Conservation (phyloP, 1,139 yeast genomes). For the Debaryomyces fabryi region DNA sequence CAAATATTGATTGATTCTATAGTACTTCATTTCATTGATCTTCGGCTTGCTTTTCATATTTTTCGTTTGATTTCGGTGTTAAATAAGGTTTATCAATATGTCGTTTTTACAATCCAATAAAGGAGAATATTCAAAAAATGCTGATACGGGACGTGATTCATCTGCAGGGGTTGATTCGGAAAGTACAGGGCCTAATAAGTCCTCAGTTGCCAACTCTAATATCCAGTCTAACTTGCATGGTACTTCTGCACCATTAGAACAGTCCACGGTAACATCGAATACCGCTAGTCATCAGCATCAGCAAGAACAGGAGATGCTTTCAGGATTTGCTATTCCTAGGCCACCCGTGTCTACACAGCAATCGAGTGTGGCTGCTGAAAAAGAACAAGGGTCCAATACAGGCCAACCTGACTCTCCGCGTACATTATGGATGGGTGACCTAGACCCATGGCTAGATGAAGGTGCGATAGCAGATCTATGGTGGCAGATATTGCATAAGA, state of each 20-base stretch:
- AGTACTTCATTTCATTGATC: neutral
- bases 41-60: neutral
- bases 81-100: neutral
- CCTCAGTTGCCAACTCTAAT: neutral
- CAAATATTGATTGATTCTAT: neutral
- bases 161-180: neutral
- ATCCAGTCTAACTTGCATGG: neutral
- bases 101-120: constrained; percentile 1
- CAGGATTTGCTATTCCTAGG: constrained; percentile 43
- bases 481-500: constrained; percentile 49
- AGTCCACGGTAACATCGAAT: constrained; percentile 27
- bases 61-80: constrained; percentile 1
- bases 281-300: constrained; percentile 50
- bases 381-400: constrained; percentile 12
- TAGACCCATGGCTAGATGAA: constrained; percentile 76
- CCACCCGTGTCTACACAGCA: constrained; percentile 48
- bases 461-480: constrained; percentile 59
- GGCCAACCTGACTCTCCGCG: constrained; percentile 42
- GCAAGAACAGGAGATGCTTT: constrained; percentile 48
- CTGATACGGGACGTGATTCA: neutral
- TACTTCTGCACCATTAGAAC: neutral
- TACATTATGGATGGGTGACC: constrained; percentile 79
- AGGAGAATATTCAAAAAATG: constrained; percentile 1
- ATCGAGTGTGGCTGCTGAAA: constrained; percentile 29
- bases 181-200: neutral